Conservation (phyloP, 345 rosid species). For the Syzygium jambos region DNA sequence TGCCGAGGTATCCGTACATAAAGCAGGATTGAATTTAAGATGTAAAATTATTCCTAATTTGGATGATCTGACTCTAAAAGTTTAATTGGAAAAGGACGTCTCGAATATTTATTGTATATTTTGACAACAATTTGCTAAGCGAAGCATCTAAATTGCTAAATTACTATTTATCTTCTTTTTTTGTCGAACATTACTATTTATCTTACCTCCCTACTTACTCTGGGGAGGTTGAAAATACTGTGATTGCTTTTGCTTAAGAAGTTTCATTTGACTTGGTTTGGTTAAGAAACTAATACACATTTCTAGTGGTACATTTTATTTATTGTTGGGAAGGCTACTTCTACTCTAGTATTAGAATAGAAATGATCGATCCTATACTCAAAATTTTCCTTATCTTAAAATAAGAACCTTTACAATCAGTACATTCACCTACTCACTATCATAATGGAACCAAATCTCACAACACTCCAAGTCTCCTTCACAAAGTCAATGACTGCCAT, state of each 20-base stretch:
- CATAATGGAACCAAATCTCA: too few relatives aligned
- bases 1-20: background rate
- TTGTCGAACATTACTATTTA: background rate
- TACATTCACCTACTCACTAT: too few relatives aligned
- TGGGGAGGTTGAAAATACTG: background rate
- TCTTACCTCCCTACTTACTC: background rate
- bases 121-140: background rate
- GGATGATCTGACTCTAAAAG: background rate
- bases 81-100: background rate
- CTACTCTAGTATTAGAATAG: too few relatives aligned
- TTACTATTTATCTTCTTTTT: background rate
- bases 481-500: conserved; percentile 3
- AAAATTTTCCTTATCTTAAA: too few relatives aligned
- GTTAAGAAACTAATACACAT: background rate
- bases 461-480: background rate
- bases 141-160: background rate
- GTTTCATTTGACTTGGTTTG: background rate
- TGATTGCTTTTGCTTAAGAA: background rate
- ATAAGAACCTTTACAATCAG: too few relatives aligned
- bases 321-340: background rate
- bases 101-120: background rate
- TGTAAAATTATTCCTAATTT: background rate
- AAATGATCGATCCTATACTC: background rate
- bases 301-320: too few relatives aligned
- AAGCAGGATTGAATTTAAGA: background rate